Percentiles rank a stretch among this genome's conserved stretches.
These are phyloP conservation scores for Tripterygium wilfordii DNA, from an alignment of 177 flowering plant species.

Conservation along the genomic window DNA sequence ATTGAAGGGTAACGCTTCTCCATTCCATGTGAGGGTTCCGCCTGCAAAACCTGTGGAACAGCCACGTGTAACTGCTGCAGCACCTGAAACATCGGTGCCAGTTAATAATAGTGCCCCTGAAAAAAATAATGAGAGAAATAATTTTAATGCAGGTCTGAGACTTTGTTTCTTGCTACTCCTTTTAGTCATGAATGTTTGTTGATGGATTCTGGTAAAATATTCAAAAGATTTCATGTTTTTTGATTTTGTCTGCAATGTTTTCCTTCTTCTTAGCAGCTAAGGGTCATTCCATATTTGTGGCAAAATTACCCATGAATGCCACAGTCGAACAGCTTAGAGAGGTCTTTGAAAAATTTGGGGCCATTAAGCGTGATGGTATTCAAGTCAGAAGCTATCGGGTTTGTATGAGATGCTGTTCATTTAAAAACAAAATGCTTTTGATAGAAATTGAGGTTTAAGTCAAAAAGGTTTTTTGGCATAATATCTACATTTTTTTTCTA, in stretches of 20 bases:
- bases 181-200: too few relatives aligned
- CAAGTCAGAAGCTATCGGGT: constrained; percentile 33
- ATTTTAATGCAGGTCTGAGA: constrained; percentile 12
- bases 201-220: too few relatives aligned
- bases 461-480: neutral
- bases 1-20: constrained; percentile 10
- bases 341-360: constrained; percentile 18
- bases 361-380: constrained; percentile 21
- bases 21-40: constrained; percentile 13
- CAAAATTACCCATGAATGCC: constrained; percentile 24
- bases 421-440: neutral
- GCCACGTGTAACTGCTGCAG: constrained; percentile 4
- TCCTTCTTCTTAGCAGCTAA: constrained; percentile 9
- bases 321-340: constrained; percentile 17
- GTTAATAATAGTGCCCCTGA: constrained; percentile 1
- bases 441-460: neutral
- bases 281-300: constrained; percentile 20
- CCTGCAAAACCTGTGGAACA: constrained; percentile 12
- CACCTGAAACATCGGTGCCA: constrained; percentile 10
- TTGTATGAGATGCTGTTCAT: neutral
- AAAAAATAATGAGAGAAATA: constrained; percentile 8
- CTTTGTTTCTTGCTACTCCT: neutral
- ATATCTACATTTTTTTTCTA: neutral
- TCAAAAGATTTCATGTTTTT: too few relatives aligned
- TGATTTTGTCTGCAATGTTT: neutral